phyloP scores from a whole-genome alignment of 306 rosid genomes.

The Prunus dulcis region DNA sequence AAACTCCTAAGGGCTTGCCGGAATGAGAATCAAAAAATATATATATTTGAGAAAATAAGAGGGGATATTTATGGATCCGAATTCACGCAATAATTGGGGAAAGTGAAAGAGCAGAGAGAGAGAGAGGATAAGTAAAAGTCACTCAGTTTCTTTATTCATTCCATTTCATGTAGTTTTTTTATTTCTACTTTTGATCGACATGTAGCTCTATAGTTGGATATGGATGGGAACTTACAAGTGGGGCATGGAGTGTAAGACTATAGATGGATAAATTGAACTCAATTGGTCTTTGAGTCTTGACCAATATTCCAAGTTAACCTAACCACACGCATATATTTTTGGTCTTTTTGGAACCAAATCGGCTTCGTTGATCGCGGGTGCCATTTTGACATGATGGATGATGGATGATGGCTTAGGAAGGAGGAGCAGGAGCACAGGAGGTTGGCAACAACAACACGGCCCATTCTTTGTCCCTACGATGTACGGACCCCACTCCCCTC shows the following conservation, averaged over 20 bases:
- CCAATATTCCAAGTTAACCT: background rate
- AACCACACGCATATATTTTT: background rate
- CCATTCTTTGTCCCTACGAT: conserved; percentile 1
- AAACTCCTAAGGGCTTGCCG: too few relatives aligned
- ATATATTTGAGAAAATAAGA: background rate
- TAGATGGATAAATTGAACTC: background rate
- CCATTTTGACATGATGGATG: background rate
- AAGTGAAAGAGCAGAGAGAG: background rate
- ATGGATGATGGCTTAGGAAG: too few relatives aligned
- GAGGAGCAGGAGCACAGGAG: too few relatives aligned
- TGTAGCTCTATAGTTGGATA: too few relatives aligned
- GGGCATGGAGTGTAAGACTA: too few relatives aligned
- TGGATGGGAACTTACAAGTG: too few relatives aligned
- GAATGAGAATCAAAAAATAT: too few relatives aligned
- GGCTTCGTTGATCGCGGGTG: background rate
- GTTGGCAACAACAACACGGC: conserved; percentile 32
- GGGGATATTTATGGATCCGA: background rate
- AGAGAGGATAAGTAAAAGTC: background rate
- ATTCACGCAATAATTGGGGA: background rate
- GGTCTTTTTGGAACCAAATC: background rate
- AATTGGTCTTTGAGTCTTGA: background rate
- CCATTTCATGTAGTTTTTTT: background rate
- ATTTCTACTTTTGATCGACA: too few relatives aligned
- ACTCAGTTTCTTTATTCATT: background rate
- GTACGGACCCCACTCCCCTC: background rate